These are phyloP conservation scores for Pyropia yezoensis DNA, from an alignment of 23 red algal genomes.

Conservation along the genomic window DNA sequence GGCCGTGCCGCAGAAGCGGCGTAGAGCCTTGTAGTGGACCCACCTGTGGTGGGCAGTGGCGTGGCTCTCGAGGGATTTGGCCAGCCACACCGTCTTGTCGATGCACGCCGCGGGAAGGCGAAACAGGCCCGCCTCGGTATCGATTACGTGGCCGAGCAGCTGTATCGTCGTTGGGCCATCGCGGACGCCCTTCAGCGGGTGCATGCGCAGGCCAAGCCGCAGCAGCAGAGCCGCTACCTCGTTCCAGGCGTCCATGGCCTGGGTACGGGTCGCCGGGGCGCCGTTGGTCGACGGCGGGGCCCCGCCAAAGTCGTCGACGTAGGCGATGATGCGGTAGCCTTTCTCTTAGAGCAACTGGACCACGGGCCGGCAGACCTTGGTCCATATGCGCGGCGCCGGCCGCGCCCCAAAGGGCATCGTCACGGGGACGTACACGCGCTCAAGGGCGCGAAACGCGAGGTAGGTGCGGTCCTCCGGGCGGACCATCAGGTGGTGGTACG, in stretches of 20 bases:
- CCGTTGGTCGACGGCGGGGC: too few relatives aligned
- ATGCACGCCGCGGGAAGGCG: neutral
- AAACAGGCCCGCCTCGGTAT: conserved; percentile 10
- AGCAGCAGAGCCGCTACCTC: neutral
- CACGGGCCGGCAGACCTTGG: conserved; percentile 7
- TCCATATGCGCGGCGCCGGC: conserved; percentile 4
- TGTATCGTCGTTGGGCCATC: neutral
- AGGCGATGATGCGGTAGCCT: conserved; percentile 3
- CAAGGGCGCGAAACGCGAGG: conserved; percentile 19
- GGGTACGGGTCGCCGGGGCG: neutral
- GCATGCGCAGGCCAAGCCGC: neutral
- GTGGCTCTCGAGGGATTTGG: neutral
- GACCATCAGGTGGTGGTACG: conserved; percentile 26
- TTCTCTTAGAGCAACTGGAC: neutral
- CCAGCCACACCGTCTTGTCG: neutral
- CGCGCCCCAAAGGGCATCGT: conserved; percentile 20
- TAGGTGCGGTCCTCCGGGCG: too few relatives aligned
- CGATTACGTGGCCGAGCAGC: conserved; percentile 18
- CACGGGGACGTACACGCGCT: conserved; percentile 3
- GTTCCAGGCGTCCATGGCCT: neutral
- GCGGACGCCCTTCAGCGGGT: conserved; percentile 7
- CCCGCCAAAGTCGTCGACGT: conserved; percentile 17
- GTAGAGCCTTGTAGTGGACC: neutral
- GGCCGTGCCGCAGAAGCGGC: conserved; percentile 14
- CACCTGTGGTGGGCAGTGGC: neutral